These are phyloP conservation scores for Aphanoascus verrucosus DNA, from an alignment of 2,329 filamentous ascomycete species.

Conservation along the genomic window DNA sequence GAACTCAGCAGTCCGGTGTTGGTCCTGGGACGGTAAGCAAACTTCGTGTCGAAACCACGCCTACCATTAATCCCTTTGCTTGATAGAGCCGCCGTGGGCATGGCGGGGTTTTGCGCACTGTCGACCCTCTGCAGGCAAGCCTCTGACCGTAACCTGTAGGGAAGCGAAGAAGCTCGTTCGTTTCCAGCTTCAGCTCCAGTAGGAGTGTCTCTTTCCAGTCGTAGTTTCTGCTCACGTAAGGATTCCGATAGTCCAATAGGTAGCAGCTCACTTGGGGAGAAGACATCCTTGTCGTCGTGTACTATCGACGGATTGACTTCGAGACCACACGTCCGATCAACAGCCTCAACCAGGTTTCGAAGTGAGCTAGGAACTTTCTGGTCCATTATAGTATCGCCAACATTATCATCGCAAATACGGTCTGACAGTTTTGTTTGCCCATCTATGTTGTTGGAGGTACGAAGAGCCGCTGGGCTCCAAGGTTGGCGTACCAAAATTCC, in stretches of 20 bases:
- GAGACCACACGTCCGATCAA: slow-evolving; percentile 8
- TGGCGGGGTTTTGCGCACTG: not conserved
- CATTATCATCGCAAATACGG: too few relatives aligned
- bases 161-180: not conserved
- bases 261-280: not conserved
- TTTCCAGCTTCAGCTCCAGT: not conserved
- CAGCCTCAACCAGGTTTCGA: slow-evolving; percentile 11
- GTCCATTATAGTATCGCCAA: too few relatives aligned
- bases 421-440: too few relatives aligned
- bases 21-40: not conserved
- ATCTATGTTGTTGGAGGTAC: too few relatives aligned
- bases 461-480: not conserved
- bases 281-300: not conserved
- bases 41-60: not conserved
- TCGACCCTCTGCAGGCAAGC: not conserved
- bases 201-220: not conserved
- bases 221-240: not conserved
- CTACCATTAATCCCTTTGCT: not conserved
- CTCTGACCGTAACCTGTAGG: not conserved
- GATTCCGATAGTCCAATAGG: slow-evolving; percentile 5
- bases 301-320: not conserved
- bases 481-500: not conserved
- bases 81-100: not conserved
- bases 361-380: not conserved
- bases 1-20: not conserved